Evolutionary conservation across 2,329 filamentous ascomycete species (phyloP), one percentile per base, ranked within the genome.

Genomic region (Zasmidium angulare): DNA sequence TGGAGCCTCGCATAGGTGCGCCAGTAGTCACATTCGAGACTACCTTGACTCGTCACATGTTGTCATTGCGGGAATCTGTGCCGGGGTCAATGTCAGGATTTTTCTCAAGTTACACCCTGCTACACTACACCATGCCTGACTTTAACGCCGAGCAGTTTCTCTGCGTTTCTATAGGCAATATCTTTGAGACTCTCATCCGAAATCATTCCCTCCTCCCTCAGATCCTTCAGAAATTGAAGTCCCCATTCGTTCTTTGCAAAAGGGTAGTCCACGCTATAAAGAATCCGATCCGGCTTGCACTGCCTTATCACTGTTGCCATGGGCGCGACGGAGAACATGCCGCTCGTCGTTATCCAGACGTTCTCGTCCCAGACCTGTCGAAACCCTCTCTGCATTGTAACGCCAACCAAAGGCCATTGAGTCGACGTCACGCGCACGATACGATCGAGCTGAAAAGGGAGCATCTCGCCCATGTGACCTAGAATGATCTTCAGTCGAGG

Each of bases 231-330:
- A 21, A 21, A 51, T 19, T 10, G 21, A 10, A 4, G 7, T 2
- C 49, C 49, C 2, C 31, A 14, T 11, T 51, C 22, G 31, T 51
- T 51, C 11, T 3, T 3, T n/a, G 21, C 49, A 19, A 85, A 86
- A 0, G 84, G 84, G 65, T 85, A 85, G 64, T 86, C 84, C 2
- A 86, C 79, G 61, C 81, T 84, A 63, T 81, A 86, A 67, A 86
- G 55, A 2, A 86, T 76, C 22, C 75, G 76, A n/a, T 84, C 81
- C 17, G 77, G 73, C 48, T 60, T 63, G 24, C 64, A 68, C 23
- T 66, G 69, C 53, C 58, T 61, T 55, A 77, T 58, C 48, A 77
- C 65, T 55, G 69, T 72, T 43, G 74, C 73, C 70, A 85, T 65
- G 0, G 83, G 81, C 20, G 77, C 75, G 31, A 84, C 55, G 40